Evolutionary conservation across 2,329 filamentous ascomycete genomes (phyloP), one percentile per base, ranked within the genome.

Genomic region (Dactylonectria macrodidyma): DNA sequence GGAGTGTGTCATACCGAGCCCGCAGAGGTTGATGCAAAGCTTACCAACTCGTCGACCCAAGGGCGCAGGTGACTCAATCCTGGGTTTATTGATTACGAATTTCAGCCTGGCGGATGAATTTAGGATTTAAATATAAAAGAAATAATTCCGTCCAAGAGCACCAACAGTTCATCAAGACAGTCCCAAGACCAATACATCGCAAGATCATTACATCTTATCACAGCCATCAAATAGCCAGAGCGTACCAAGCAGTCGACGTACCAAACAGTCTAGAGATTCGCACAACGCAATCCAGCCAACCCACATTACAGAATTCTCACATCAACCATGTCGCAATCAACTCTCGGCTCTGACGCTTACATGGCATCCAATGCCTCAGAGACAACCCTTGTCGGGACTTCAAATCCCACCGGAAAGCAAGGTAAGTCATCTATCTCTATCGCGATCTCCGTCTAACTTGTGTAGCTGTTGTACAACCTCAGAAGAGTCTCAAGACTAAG

Each of bases 11-110:
- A 75, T 62, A 57, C 71, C 71, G 71, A 46, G 36, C 12, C 58
- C 26, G 57, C 62, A 22, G 62, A 44, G 56, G 36, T 51, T 55
- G 38, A 66, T 66, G 65, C 69, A 68, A 64, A 63, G 71, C 72
- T 75, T 68, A 75, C 68, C 65, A 50, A 22, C 46, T 47, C 61
- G 55, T 67, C 71, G 64, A 66, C 9, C 6, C 44, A 68, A 70
- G 69, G 71, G 71, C 67, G 68, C 30, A n/a, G 41, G 51, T 75
- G 73, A 75, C 66, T 76, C 73, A 71, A 75, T 41, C 22, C 33
- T 22, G 16, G 22, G 47, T 55, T 19, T 33, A 10, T n/a, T 36
- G n/a, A 54, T 54, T 54, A 54, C n/a, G 51, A 54, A 54, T 54
- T n/a, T 5, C 26, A 52, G 14, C 30, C 48, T 24, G 12, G 57